Conservation (phyloP, 257 asterid species). For the Plantago major region DNA sequence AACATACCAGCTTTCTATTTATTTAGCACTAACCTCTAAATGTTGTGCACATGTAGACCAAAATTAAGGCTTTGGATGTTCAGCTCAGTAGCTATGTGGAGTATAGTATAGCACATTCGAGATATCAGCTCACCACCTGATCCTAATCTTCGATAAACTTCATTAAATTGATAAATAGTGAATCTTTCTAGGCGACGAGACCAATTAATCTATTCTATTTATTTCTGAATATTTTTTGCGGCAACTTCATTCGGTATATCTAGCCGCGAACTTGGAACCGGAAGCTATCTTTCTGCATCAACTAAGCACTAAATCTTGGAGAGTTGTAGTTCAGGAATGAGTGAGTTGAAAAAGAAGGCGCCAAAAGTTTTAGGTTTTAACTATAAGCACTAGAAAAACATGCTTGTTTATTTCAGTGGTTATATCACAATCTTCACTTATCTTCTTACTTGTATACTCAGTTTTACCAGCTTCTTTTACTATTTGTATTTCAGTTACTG, state of each 20-base stretch:
- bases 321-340: not conserved
- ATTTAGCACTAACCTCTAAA: not conserved
- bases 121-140: not conserved
- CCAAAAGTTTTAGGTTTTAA: not conserved
- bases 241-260: not conserved
- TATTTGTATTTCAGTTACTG: conserved; percentile 48
- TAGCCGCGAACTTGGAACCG: not conserved
- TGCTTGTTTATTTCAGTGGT: conserved; percentile 11
- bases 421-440: conserved; percentile 7
- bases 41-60: not conserved
- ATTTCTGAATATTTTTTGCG: not conserved
- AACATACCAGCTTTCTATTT: no score
- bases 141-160: not conserved
- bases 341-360: not conserved
- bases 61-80: not conserved
- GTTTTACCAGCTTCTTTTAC: conserved; percentile 3
- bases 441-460: conserved; percentile 4
- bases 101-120: not conserved
- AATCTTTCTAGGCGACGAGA: no score
- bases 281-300: not conserved
- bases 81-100: not conserved
- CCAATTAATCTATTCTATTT: not conserved
- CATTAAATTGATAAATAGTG: no score
- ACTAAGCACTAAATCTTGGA: not conserved
- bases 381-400: not conserved